phyloP scores from a whole-genome alignment of 768 basidiomycete genomes.

The Hygrocybe punicea region DNA sequence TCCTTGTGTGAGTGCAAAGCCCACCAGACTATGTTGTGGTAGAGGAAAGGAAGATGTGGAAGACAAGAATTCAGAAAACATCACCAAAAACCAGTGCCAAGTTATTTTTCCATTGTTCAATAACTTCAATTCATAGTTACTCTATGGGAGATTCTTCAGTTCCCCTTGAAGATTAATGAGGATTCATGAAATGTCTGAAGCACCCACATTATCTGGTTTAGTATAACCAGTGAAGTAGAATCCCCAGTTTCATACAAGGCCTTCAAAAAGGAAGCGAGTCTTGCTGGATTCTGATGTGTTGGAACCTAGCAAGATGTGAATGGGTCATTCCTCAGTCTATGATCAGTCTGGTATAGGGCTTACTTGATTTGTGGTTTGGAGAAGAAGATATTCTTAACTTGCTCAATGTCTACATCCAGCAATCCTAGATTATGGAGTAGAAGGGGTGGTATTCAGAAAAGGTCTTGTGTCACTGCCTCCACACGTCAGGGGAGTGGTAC shows the following conservation, averaged over 20 bases:
- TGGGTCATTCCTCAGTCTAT: no score
- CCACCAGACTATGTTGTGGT: neutral
- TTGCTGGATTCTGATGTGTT: neutral
- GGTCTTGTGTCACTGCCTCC: no score
- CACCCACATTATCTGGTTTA: neutral
- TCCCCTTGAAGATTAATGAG: neutral
- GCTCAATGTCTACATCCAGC: no score
- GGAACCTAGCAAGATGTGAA: neutral
- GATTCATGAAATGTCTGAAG: neutral
- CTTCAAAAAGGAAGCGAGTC: neutral
- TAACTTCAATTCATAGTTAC: neutral
- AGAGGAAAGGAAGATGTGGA: neutral
- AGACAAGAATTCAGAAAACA: neutral
- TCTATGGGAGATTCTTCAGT: neutral
- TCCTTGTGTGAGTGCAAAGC: neutral
- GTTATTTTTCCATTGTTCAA: neutral
- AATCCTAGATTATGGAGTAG: no score
- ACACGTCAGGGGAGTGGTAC: no score
- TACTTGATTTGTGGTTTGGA: no score
- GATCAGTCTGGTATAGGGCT: no score
- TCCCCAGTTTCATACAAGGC: neutral
- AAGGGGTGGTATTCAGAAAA: no score
- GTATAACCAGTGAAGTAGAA: neutral
- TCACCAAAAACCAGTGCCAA: neutral
- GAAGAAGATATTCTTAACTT: no score